Evolutionary conservation across 2,329 filamentous ascomycete species (phyloP), one percentile per base, ranked within the genome.

Genomic region (Claviceps digitariae): DNA sequence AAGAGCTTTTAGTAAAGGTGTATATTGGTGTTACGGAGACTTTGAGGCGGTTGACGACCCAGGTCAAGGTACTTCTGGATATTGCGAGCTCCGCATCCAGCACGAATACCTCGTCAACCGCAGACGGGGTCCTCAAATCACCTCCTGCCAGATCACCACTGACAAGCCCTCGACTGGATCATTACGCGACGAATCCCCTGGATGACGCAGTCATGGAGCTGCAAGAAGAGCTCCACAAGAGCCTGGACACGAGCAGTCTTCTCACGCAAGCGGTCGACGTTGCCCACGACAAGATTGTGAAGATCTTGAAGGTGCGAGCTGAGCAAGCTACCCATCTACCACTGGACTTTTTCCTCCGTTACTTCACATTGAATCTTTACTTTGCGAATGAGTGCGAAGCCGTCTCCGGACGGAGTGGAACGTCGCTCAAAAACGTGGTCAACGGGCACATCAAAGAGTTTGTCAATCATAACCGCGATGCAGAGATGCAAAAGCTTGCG

Each of bases 41-140:
- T 3, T 67, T 98, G 48, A 78, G 93, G 54, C 79, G 93, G 62
- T 72, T 96, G 8, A 89, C 88, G 20, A 90, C 89, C 0, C 91
- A 97, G 65, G 86, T 93, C 53, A 98, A 98, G 67, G 83, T 97
- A 10, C 71, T 98, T n/a, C 75, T 98, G 10, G 93, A 98, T 67
- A 87, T 95, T 21, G 93, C 90, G 1, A 95, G 90, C 65, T 84
- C 81, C 13, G 76, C 87, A 51, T 74, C 78, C 15, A 15, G 12
- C n/a, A 20, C 27, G 20, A 71, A 75, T 23, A 62, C 63, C 43
- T 62, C 63, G 43, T 62, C 62, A 54, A 59, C 55, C 58, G 68
- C 59, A 1, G 69, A 71, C 13, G 72, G 70, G 6, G 54, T 13
- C 6, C 23, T 75, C 40, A 73, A 69, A 54, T 78, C 76, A 8